Conservation (phyloP, 208 protist species). For the Leishmania braziliensis region DNA sequence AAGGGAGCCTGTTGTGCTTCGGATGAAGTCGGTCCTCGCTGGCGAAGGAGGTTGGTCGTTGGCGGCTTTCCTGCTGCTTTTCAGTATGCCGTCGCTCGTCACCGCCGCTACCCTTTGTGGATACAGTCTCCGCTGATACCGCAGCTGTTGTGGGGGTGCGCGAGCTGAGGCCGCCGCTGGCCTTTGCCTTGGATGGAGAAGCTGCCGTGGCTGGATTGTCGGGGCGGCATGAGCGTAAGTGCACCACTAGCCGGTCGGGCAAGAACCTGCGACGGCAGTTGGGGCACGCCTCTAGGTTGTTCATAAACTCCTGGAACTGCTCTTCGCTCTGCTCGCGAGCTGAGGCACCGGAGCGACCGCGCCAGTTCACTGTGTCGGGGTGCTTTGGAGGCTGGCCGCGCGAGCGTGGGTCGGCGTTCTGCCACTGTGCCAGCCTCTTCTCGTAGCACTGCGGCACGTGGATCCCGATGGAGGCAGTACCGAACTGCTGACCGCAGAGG, state of each 20-base stretch:
- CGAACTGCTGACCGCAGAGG: slow-evolving; percentile 89
- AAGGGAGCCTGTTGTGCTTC: slow-evolving; percentile 55
- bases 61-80: neutral
- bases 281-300: slow-evolving; percentile 87
- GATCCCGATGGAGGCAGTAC: slow-evolving; percentile 79
- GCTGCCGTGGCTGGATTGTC: slow-evolving; percentile 55
- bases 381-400: slow-evolving; percentile 72
- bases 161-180: neutral
- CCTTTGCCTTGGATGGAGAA: slow-evolving; percentile 2
- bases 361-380: slow-evolving; percentile 76
- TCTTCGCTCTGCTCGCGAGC: slow-evolving; percentile 76
- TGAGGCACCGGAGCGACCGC: slow-evolving; percentile 23
- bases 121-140: neutral
- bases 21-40: slow-evolving; percentile 34
- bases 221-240: slow-evolving; percentile 88
- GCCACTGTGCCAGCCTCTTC: slow-evolving; percentile 87
- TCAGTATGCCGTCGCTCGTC: neutral
- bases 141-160: neutral
- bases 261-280: slow-evolving; percentile 91
- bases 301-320: slow-evolving; percentile 89
- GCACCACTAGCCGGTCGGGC: slow-evolving; percentile 87
- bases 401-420: slow-evolving; percentile 61
- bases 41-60: neutral
- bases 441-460: slow-evolving; percentile 90
- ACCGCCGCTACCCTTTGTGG: neutral